Base-by-base conservation (phyloP, 2,329 filamentous ascomycete genomes). In the Grosmannia huntii region DNA sequence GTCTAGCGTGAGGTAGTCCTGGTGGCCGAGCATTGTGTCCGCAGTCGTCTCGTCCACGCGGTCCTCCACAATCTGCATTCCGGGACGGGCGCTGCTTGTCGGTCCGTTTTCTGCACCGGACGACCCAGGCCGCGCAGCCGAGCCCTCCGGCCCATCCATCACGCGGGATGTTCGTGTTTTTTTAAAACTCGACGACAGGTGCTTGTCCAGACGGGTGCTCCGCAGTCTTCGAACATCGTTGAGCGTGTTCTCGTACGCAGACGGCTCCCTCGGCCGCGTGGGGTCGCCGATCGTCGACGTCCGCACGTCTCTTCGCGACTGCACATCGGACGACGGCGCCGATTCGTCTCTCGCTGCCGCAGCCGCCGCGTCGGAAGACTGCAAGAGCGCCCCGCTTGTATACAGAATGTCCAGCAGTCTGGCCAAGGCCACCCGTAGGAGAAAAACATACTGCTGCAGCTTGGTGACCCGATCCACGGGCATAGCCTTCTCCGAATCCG, bases 141-240 rank as follows among this genome's bases (percentile, higher is more conserved):
- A 75, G 44, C 85, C 86, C 65, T 90, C 85, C 1, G 90, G 87
- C 0, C 89, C 90, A 69, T 96, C 91, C 70, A 99, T 91, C 60
- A 99, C 91, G 57, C 90, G 83, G 10, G 94, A 97, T 28, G 89
- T 90, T 64, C 94, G 82, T 54, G 92, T 89, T 66, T 91, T 94
- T 68, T 89, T 88, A 69, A 92, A 90, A 55, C 90, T 96, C 25
- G 90, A 95, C 41, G 92, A 97, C 50, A 99, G 75, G 66, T 95
- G 90, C 68, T 95, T 92, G 67, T 99, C 92, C 68, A 97, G 86
- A 33, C 94, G 85, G 25, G 92, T 97, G 61, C 94, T 97, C 63
- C 92, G 85, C 60, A 99, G 74, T 62, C 94, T 83, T 66, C 90
- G 86, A 68, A 99, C 94, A 72, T 99, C 94, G 64, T 94, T 95